A percentile compares a stretch with the other conserved stretches of the same genome.
These are phyloP conservation scores for Suillus subluteus DNA, from an alignment of 768 basidiomycete species.

Conservation along the genomic window DNA sequence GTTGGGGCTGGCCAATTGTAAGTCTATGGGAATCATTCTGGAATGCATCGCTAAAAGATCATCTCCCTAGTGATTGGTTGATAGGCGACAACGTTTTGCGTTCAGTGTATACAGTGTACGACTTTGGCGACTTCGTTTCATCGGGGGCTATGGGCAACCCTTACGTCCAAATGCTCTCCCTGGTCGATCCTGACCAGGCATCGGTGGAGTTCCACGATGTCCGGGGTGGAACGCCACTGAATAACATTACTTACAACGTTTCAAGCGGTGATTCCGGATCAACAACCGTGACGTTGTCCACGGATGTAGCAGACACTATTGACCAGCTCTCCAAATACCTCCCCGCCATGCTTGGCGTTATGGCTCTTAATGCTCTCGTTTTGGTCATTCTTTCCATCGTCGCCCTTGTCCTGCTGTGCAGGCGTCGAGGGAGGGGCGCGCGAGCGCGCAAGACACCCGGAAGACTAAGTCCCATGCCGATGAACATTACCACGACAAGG, in stretches of 20 bases:
- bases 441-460: constrained; percentile 44
- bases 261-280: constrained; percentile 47
- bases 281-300: constrained; percentile 55
- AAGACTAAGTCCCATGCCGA: constrained; percentile 60
- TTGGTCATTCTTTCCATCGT: constrained; percentile 58
- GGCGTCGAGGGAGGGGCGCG: constrained; percentile 43
- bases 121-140: constrained; percentile 78
- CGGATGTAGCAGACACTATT: constrained; percentile 60
- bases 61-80: constrained; percentile 68
- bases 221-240: constrained; percentile 66
- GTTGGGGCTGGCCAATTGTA: constrained; percentile 72
- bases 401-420: constrained; percentile 58
- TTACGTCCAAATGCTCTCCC: constrained; percentile 73
- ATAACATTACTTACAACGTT: constrained; percentile 70
- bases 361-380: constrained; percentile 78
- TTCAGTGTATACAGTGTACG: constrained; percentile 80
- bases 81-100: constrained; percentile 84
- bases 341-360: constrained; percentile 74
- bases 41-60: constrained; percentile 9
- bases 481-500: constrained; percentile 43
- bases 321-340: constrained; percentile 66
- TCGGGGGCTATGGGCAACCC: constrained; percentile 72
- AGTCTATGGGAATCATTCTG: constrained; percentile 27
- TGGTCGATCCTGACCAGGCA: constrained; percentile 70
- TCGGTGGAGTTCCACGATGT: constrained; percentile 68